phyloP scores from a whole-genome alignment of 495 filamentous ascomycete species.

The Penicillium parvum region DNA sequence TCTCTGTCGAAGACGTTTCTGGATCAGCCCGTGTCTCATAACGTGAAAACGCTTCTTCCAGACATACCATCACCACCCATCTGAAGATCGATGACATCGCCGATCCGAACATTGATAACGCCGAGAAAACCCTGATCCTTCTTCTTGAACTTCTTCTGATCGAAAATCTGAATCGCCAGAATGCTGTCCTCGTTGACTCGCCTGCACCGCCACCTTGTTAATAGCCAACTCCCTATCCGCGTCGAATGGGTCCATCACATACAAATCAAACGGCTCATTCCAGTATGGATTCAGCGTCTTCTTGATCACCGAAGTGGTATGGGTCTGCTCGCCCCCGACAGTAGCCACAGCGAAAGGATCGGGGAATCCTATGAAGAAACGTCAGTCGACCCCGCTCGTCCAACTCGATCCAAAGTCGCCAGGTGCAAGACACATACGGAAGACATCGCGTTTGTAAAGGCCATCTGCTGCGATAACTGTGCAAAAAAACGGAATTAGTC shows the following conservation, averaged over 20 bases:
- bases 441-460: constrained; percentile 98
- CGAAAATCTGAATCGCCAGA: constrained; percentile 95
- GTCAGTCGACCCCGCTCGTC: constrained; percentile 17
- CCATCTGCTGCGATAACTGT: constrained; percentile 97
- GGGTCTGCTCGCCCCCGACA: constrained; percentile 92
- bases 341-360: constrained; percentile 98
- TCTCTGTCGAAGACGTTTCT: constrained; percentile 51
- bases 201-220: constrained; percentile 42
- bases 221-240: constrained; percentile 10
- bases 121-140: constrained; percentile 99
- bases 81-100: constrained; percentile 84
- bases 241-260: constrained; percentile 31
- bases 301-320: constrained; percentile 92
- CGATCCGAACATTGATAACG: constrained; percentile 94
- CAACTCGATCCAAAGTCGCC: neutral
- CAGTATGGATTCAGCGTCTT: constrained; percentile 97
- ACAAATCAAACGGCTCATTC: constrained; percentile 99
- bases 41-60: constrained; percentile 7
- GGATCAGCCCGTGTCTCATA: constrained; percentile 1
- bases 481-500: constrained; percentile 18
- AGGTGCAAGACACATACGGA: constrained; percentile 55
- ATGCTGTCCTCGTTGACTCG: constrained; percentile 89
- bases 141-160: constrained; percentile 99
- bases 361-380: constrained; percentile 68
- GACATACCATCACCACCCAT: constrained; percentile 84